Conservation (phyloP, 169 alveolate species). For the Perkinsus marinus region DNA sequence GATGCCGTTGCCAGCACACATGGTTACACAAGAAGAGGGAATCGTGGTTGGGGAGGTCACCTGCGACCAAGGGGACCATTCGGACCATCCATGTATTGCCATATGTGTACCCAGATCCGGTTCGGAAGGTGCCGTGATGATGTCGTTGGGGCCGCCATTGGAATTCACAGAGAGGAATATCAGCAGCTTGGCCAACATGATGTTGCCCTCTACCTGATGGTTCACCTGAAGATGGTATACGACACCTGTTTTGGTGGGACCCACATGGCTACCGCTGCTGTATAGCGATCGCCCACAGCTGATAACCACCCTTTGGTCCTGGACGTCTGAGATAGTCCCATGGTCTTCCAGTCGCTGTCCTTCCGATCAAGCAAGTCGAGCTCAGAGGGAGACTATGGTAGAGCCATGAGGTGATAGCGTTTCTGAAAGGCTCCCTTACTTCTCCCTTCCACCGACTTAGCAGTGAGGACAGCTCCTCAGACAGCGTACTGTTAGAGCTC, state of each 20-base stretch:
- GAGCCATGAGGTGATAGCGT: no score
- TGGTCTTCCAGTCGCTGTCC: neutral
- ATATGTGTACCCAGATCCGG: neutral
- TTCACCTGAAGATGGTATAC: neutral
- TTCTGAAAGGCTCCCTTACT: neutral
- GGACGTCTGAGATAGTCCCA: neutral
- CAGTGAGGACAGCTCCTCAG: neutral
- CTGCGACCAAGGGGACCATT: neutral
- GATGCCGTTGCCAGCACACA: neutral
- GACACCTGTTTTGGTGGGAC: neutral
- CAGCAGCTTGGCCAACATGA: neutral
- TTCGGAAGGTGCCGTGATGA: neutral
- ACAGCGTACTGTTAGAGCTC: neutral
- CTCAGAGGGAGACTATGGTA: neutral
- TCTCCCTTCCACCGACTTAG: neutral
- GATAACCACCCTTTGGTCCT: neutral
- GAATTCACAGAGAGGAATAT: neutral
- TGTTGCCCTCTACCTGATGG: neutral
- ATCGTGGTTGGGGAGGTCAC: neutral
- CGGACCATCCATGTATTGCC: neutral
- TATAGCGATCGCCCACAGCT: neutral
- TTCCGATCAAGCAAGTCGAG: neutral
- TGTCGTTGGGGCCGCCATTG: neutral
- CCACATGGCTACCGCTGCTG: neutral
- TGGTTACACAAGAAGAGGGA: neutral